Base-by-base conservation (phyloP, 2,329 filamentous ascomycete species). In the Fusarium liriodendri region DNA sequence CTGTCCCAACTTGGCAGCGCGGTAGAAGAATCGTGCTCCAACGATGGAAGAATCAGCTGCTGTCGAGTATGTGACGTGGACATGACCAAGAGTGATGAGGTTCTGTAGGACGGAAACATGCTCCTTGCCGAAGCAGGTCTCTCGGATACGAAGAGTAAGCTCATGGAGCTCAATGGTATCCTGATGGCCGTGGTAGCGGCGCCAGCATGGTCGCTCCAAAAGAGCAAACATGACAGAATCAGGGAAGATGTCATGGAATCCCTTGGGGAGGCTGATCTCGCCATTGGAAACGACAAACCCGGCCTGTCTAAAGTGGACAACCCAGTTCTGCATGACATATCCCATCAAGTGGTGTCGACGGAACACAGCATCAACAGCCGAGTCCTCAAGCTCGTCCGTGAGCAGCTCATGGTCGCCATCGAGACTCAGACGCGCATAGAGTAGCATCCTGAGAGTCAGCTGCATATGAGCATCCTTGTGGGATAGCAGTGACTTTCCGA, bases 241-340 rank as follows among this genome's bases (percentile, higher is more conserved):
- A 0, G 83, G 83, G 60, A 84, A 83, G 32, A 81, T 67, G 5
- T 81, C 77, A n/a, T 77, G 76, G 62, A 84, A 83, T 5, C 81
- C 82, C 13, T 78, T 70, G 6, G 78, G 75, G 18, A 84, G 59
- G 2, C 66, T 64, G 5, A 84, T 65, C 27, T 80, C 73, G 7
- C 78, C 81, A 16, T 78, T 77, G 0, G 73, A 42, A 3, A 71
- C 75, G n/a, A 79, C 70, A 2, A 82, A 74, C 0, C 81, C 80
- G 1, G 83, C 83, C 5, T 75, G 70, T 8, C 78, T 77, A 71
- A 85, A 81, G 70, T 85, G 83, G 2, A 75, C 42, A 22, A 81
- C 69, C 83, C 83, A 85, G 71, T 82, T 78, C 5, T 73, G 69
- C 64, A 84, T 77, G 47, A 81, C 79, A 57, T 84, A 84, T 10